Base-by-base conservation (phyloP, 106 monocot species). In the Allium fistulosum region DNA sequence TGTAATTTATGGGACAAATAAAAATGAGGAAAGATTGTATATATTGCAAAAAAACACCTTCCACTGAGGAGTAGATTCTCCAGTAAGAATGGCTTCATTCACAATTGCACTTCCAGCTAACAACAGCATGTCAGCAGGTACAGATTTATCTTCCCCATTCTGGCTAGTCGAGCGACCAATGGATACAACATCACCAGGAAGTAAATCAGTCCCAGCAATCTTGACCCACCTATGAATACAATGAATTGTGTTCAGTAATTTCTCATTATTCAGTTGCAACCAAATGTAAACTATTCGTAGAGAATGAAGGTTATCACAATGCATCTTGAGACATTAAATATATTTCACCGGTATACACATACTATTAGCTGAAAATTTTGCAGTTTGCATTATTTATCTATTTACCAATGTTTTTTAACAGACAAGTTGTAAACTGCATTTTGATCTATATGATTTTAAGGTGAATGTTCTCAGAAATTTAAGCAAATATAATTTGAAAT, bases 31-130 rank as follows among this genome's bases (percentile, higher is more conserved):
- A 2, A 37, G 4, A 37, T 37, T 0, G 37, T 37, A 37, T 37
- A 4, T 37, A 37, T 22, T 22, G 22, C 22, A 22, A 22, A 22
- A 22, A 75, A 59, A 11, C 62, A 99, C 99, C 99, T 99, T 99
- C 99, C 99, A 99, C 58, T 99, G 99, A 71, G 99, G 99, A 85
- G 99, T 99, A 76, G 99, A 99, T 77, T 99, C 99, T 74, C 99
- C 99, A 46, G 99, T 99, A 62, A 99, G 87, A 83, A 99, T 99
- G 53, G 99, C 99, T 87, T 99, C 99, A 78, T 99, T 99, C 17
- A 90, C 87, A 69, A 99, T 99, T 26, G 84, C 89, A 80, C 79
- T 90, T 71, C 99, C 99, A 61, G 99, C 88, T 76, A 99, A 69
- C 70, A 99, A 77, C 17, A 99, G 75, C 87, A 93, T 90, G 61